Evolutionary conservation across 352 stramenopile genomes (phyloP).

Genomic region (Blastocystis sp.): DNA sequence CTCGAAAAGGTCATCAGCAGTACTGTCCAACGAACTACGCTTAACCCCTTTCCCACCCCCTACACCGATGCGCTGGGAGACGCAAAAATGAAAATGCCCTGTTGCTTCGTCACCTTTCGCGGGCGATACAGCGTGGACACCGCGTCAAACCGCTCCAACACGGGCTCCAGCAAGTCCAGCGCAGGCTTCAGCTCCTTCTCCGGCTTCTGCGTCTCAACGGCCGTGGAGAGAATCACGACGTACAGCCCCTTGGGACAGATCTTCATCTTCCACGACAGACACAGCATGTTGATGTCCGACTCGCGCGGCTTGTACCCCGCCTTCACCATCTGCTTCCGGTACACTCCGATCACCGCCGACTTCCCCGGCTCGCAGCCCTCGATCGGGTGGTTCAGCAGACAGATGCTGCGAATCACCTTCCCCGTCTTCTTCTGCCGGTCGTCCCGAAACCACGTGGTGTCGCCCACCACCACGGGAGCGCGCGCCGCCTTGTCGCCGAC

Average conservation of each 20-base stretch:
- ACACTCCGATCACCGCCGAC: slow-evolving; percentile 98
- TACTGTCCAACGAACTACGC: slow-evolving; percentile 45
- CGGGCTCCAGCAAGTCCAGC: slow-evolving; percentile 91
- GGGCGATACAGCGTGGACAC: slow-evolving; percentile 77
- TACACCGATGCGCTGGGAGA: slow-evolving; percentile 34
- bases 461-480: slow-evolving; percentile 94
- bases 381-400: slow-evolving; percentile 97
- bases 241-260: slow-evolving; percentile 94
- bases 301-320: slow-evolving; percentile 52
- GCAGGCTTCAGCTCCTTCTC: slow-evolving; percentile 90
- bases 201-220: slow-evolving; percentile 92
- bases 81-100: slow-evolving; percentile 58
- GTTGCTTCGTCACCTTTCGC: slow-evolving; percentile 24
- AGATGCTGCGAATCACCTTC: slow-evolving; percentile 96
- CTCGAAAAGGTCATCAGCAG: slow-evolving; percentile 44
- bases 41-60: neutral
- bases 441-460: slow-evolving; percentile 95
- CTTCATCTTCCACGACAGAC: slow-evolving; percentile 90
- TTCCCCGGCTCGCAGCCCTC: slow-evolving; percentile 90
- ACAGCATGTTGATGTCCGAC: slow-evolving; percentile 91
- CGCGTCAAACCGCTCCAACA: slow-evolving; percentile 93
- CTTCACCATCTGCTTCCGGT: slow-evolving; percentile 80
- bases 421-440: slow-evolving; percentile 90
- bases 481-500: slow-evolving; percentile 89
- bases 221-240: slow-evolving; percentile 96